Evolutionary conservation across 495 filamentous ascomycete genomes (phyloP), one percentile per base, ranked within the genome.

Genomic region (Evernia prunastri): DNA sequence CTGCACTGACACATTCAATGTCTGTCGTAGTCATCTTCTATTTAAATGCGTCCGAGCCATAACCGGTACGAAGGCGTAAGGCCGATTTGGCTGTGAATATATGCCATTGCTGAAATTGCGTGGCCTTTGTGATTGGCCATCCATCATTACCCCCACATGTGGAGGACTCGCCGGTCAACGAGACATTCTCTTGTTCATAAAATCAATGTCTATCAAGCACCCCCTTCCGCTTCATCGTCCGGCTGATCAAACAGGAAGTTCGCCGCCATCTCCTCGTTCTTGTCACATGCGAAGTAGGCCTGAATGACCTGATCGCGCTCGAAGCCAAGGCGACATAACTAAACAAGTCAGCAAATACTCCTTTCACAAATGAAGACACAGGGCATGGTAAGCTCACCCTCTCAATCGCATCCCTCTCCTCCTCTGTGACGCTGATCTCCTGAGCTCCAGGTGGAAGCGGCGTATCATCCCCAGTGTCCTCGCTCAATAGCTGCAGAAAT

Each of bases 161-260:
- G 49, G 27, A 29, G 13, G 27, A 17, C 49, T 31, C 23, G 25
- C 23, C 27, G 25, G 25, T 56, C 36, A 29, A 63, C 43, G 49
- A 11, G 4, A 29, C 0, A 13, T 54, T 42, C 33, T 15, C 4
- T 54, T 56, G 35, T 20, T 23, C n/a, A n/a, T 18, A 4, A 56
- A 63, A 42, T 20, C 37, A 13, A 6, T n/a, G 4, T 7, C 9
- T 4, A 31, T 64, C 33, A 47, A 57, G 67, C 64, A 45, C 36
- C 66, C 23, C 60, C 63, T 60, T 88, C 83, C 61, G 91, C 89
- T 40, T 88, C 87, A 36, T 97, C 94, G 64, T 94, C 91, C 2
- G 92, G 92, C 73, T 97, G 91, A 68, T 98, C 94, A 71, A 98
- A 98, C 60, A 98, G 80, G 77, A 97, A 97, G 72, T 98, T 98